Evolutionary conservation across 208 protist species (phyloP), one percentile per base, ranked within the genome.

Genomic region (Trypanosoma platydactyli): DNA sequence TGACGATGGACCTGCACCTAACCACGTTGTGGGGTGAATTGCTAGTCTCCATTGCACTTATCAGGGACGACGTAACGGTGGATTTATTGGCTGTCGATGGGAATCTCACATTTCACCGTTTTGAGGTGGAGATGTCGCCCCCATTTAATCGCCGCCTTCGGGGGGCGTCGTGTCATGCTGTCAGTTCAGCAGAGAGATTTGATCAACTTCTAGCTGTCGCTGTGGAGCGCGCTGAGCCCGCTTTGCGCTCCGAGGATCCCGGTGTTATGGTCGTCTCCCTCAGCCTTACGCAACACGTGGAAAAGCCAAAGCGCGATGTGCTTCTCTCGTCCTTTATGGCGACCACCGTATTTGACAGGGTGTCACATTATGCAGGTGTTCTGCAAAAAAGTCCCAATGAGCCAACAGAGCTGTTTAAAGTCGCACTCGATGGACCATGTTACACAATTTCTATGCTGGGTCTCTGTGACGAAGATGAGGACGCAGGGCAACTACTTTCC

Each of bases 211-310:
- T 93, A 24, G 71, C 73, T 29, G 63, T 80, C 5, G 87, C 83
- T 12, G 86, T 93, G 40, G 82, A 88, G 64, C 82, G 86, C 44
- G 87, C 82, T 24, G 81, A 80, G 35, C 84, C 83, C 24, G 78
- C 83, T 29, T 58, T 90, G 69, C 79, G 84, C 59, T 81, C 82
- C 18, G 79, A 68, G 9, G 84, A 93, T 46, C 87, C 87, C 33
- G 87, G 87, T 27, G 77, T 93, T 40, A 89, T 93, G 81, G 84
- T 90, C 24, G 76, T 91, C n/a, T 80, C 73, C 3, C 68, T 89
- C 38, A 60, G 54, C 15, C 70, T 92, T 35, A 85, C 75, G 16
- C 83, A 89, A 55, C 57, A 73, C 7, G 71, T 88, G 44, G 66
- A 65, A 38, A 64, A 75, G 33, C 73, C 75, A 1, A 54, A 51